Base-by-base conservation (phyloP, 2,329 filamentous ascomycete species). In the Stagonosporopsis vannaccii region DNA sequence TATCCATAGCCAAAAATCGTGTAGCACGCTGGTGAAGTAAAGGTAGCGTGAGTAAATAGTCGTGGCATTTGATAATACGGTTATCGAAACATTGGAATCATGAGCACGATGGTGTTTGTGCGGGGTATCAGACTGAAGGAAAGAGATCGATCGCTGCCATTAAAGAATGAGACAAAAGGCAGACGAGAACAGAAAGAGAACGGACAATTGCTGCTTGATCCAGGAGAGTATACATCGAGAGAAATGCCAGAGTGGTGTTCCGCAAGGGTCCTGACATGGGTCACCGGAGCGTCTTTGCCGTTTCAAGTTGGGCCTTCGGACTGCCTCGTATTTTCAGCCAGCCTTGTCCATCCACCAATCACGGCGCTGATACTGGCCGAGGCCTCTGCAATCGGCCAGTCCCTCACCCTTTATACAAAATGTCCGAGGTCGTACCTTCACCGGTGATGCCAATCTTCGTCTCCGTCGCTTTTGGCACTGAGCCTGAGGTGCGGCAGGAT, bases 61-160 rank as follows among this genome's bases (percentile, higher is more conserved):
- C 23, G 17, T 33, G 4, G 13, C 6, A 32, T 37, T 37, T 23
- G 13, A 35, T 2, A 20, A 12, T 30, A 42, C n/a, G 22, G 19
- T 2, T 22, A 25, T 25, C 36, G 26, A 11, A 17, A 33, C 8
- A 8, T 43, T 25, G 15, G 4, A 37, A 23, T 44, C 23, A 23
- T 36, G 42, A 47, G 53, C 53, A 56, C 47, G 41, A 51, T 37
- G 33, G 19, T 6, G 33, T 45, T 30, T n/a, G 42, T 51, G 47
- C 42, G 47, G 53, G 53, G 47, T 56, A 56, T 56, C 47, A 23
- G 22, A 28, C 22, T 17, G 46, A 13, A 20, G 30, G 23, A 25
- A 25, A 22, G 35, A 8, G 9, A 32, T 17, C 22, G 11, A 11
- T 32, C 41, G 25, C 39, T n/a, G n/a, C 9, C 17, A 19, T 11